Base-by-base conservation (phyloP, 208 protist genomes). In the Leishmania turanica region DNA sequence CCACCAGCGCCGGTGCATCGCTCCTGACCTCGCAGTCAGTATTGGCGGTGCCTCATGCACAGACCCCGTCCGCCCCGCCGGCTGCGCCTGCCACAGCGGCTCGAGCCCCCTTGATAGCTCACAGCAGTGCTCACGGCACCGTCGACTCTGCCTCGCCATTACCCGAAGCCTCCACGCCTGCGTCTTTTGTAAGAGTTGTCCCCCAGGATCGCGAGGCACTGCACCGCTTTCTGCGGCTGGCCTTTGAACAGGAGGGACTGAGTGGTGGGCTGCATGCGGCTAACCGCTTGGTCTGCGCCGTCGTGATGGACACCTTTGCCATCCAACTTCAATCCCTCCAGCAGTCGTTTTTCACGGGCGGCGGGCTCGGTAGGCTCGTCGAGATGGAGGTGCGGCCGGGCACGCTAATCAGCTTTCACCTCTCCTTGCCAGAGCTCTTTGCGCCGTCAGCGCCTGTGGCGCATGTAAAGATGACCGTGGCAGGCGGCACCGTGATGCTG, bases 221-320 rank as follows among this genome's bases (percentile, higher is more conserved):
- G 75, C 17, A 84, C 42, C 82, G 75, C 37, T 92, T 90, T 80
- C 56, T 96, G 1, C 86, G 88, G 31, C 81, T 62, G 37, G 83
- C 80, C 34, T 90, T 97, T 70, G 69, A 31, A 21, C 79, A 92
- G 60, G 75, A 81, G 2, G 93, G 93, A 1, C 81, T 97, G 21
- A 88, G 84, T 37, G 87, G 74, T 45, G 94, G 94, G n/a, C 83
- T 88, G 37, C 79, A 87, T 17, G 89, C 87, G 7, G 88, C 89
- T 17, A 93, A 93, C 73, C 91, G 84, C 51, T 73, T 94, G 42
- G 78, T 92, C 6, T 91, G 90, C 58, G 83, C 84, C 1, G 90
- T 96, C 4, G 84, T 87, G 47, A 87, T 97, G 81, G 93, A 97
- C 66, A 79, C 90, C 0, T 75, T 95, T 47, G 89, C 91, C 27